A percentile compares a stretch with the other conserved stretches of the same genome.
These are phyloP conservation scores for Bocquillonia castaneifolia DNA, from an alignment of 441 rosid species.

Conservation along the genomic window DNA sequence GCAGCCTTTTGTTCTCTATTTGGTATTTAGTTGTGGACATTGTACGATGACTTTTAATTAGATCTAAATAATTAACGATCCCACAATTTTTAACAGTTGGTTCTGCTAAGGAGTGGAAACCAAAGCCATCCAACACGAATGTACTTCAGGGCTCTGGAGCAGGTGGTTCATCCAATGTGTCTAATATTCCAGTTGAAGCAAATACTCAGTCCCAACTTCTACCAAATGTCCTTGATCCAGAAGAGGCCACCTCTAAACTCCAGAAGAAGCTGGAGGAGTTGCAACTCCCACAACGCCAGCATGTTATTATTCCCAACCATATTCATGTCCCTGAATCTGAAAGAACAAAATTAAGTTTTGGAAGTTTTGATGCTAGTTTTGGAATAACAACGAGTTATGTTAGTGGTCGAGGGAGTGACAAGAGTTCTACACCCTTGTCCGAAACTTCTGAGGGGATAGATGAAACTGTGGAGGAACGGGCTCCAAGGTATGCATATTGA, in stretches of 20 bases:
- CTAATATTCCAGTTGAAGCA: constrained; percentile 43
- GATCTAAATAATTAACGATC: constrained; percentile 15
- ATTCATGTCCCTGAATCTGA: constrained; percentile 92
- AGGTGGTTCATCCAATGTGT: constrained; percentile 44
- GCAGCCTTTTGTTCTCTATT: neutral
- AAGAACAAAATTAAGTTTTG: constrained; percentile 84
- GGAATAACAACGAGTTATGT: constrained; percentile 40
- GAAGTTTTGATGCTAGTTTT: constrained; percentile 87
- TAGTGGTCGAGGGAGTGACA: constrained; percentile 51
- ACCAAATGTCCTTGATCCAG: constrained; percentile 41
- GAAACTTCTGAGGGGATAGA: constrained; percentile 61
- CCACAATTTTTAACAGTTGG: constrained; percentile 43
- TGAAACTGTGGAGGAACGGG: constrained; percentile 49
- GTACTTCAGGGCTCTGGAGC: constrained; percentile 48
- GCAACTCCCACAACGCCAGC: constrained; percentile 67
- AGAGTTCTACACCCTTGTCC: constrained; percentile 55
- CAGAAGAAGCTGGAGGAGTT: constrained; percentile 71
- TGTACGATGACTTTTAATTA: neutral
- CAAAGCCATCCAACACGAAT: constrained; percentile 57
- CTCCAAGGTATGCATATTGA: constrained; percentile 49
- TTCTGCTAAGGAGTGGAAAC: constrained; percentile 84
- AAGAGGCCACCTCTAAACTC: constrained; percentile 59
- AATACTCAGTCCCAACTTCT: constrained; percentile 33
- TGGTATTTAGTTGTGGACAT: neutral
- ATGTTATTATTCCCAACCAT: constrained; percentile 88